Percentiles rank a stretch among this genome's conserved stretches.
Conservation (phyloP, 2,329 filamentous ascomycete species). For the Periconia macrospinosa region DNA sequence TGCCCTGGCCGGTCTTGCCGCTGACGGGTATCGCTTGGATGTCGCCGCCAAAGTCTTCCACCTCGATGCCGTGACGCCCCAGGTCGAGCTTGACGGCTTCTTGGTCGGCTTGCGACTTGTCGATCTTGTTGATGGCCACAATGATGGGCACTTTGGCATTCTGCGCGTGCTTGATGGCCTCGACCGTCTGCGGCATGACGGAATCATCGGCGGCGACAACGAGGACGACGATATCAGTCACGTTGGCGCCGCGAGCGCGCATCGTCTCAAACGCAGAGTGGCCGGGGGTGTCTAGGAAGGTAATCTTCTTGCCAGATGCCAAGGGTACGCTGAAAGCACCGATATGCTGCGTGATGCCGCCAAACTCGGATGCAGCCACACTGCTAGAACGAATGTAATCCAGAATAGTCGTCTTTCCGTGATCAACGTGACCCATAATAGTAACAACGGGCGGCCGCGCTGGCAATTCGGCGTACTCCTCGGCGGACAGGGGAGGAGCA, state of each 20-base stretch:
- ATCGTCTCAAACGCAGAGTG: constrained; percentile 95
- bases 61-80: constrained; percentile 77
- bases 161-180: constrained; percentile 92
- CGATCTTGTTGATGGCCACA: constrained; percentile 96
- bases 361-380: constrained; percentile 86
- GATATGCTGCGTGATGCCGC: constrained; percentile 97
- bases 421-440: constrained; percentile 99
- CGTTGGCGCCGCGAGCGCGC: constrained; percentile 91
- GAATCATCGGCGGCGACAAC: constrained; percentile 97
- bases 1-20: constrained; percentile 90
- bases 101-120: constrained; percentile 79
- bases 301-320: constrained; percentile 81
- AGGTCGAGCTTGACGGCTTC: constrained; percentile 89
- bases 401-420: constrained; percentile 95
- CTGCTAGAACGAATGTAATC: constrained; percentile 94
- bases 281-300: constrained; percentile 94
- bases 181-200: constrained; percentile 94
- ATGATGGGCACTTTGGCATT: constrained; percentile 90
- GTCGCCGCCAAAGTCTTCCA: constrained; percentile 94
- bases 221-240: constrained; percentile 94
- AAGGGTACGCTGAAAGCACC: constrained; percentile 93
- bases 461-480: constrained; percentile 70
- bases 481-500: constrained; percentile 45
- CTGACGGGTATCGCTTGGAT: constrained; percentile 90
- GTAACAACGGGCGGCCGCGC: constrained; percentile 88